Percentiles rank a stretch among this genome's conserved stretches.
phyloP scores from a whole-genome alignment of 805 yeast species.

The Phaffomyces opuntiae region DNA sequence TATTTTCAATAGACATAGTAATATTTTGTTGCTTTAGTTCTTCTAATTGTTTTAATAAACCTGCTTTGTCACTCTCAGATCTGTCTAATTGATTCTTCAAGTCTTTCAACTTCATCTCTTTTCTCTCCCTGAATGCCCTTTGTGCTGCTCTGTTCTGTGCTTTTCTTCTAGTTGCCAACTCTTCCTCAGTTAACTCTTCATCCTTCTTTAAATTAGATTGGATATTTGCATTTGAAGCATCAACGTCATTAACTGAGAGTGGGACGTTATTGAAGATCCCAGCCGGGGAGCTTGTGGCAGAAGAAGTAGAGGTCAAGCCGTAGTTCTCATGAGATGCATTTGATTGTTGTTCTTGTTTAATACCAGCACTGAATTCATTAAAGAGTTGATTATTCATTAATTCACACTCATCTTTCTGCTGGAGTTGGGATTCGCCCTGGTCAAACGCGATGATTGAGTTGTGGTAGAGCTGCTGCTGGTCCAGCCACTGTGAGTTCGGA shows the following conservation, averaged over 20 bases:
- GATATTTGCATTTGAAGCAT: constrained; percentile 56
- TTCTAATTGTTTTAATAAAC: constrained; percentile 42
- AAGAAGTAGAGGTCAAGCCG: constrained; percentile 5
- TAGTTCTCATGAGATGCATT: not conserved
- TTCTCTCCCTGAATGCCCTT: constrained; percentile 91
- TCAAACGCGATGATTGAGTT: constrained; percentile 7
- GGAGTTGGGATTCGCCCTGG: constrained; percentile 4
- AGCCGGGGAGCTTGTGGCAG: constrained; percentile 19
- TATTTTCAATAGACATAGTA: constrained; percentile 56
- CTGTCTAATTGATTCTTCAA: constrained; percentile 48
- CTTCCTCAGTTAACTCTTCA: constrained; percentile 56
- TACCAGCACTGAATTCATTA: constrained; percentile 4
- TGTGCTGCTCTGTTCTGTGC: constrained; percentile 98
- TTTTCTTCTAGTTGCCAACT: constrained; percentile 53
- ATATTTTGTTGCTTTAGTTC: constrained; percentile 46
- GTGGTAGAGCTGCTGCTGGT: constrained; percentile 5
- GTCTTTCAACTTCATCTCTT: constrained; percentile 80
- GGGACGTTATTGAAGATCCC: constrained; percentile 4
- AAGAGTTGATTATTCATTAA: constrained; percentile 12
- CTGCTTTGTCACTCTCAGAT: constrained; percentile 49
- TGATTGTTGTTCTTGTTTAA: constrained; percentile 4
- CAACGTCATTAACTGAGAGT: constrained; percentile 24
- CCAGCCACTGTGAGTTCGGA: constrained; percentile 1
- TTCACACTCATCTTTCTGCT: constrained; percentile 18
- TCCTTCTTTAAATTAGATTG: constrained; percentile 75